phyloP scores from a whole-genome alignment of 2,329 filamentous ascomycete species.

The Corinectria fuckeliana region DNA sequence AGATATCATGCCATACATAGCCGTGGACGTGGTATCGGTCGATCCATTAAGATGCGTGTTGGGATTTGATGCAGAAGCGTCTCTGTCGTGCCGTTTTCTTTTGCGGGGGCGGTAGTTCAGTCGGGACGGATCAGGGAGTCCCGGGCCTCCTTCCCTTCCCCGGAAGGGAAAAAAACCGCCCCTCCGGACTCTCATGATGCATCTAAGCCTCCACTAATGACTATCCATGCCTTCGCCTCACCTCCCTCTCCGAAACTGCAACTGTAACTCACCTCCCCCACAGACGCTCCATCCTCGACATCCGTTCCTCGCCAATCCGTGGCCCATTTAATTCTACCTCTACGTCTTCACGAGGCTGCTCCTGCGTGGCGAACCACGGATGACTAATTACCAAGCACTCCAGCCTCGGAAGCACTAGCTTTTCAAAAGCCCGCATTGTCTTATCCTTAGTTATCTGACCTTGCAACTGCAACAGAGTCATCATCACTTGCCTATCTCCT shows the following conservation, averaged over 20 bases:
- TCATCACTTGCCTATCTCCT: conserved; percentile 20
- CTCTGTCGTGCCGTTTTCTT: neutral
- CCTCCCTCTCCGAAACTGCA: neutral
- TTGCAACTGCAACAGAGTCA: conserved; percentile 19
- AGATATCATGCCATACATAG: no score
- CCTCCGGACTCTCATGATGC: neutral
- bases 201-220: no score
- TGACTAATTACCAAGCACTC: conserved; percentile 32
- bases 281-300: conserved; percentile 14
- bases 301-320: neutral
- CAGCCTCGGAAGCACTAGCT: conserved; percentile 24
- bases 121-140: neutral
- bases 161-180: neutral
- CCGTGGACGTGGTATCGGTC: neutral
- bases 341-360: neutral
- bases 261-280: neutral
- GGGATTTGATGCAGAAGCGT: neutral
- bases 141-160: neutral
- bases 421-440: conserved; percentile 20
- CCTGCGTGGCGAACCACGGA: neutral
- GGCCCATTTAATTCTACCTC: conserved; percentile 1
- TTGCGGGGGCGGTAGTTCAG: neutral
- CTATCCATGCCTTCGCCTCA: neutral
- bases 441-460: conserved; percentile 7
- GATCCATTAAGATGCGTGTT: neutral